These are phyloP conservation scores for Tetradesmus lagerheimii DNA, from an alignment of 139 green algal genomes.

Conservation along the genomic window DNA sequence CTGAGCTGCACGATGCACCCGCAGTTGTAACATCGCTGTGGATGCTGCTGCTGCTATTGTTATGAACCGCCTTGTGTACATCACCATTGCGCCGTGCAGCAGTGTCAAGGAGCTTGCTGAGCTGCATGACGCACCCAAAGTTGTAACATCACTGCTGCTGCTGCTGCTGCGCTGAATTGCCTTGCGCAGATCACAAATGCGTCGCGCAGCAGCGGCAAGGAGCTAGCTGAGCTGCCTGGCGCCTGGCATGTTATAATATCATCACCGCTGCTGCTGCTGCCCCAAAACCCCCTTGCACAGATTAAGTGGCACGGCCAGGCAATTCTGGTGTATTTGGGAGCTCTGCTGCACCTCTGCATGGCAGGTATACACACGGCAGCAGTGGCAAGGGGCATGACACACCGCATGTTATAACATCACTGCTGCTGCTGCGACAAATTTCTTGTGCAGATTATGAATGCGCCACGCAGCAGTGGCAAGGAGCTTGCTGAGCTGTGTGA, in stretches of 20 bases:
- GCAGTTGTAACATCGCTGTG: too few species aligned
- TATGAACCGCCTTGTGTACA: too few species aligned
- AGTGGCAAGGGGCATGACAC: slow-evolving; percentile 79
- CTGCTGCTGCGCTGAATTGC: too few species aligned
- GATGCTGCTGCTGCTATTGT: too few species aligned
- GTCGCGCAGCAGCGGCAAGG: slow-evolving; percentile 72
- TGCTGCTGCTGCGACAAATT: too few species aligned
- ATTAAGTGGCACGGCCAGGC: too few species aligned
- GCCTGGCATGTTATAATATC: too few species aligned
- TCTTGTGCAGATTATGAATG: slow-evolving; percentile 80
- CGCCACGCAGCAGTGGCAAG: slow-evolving; percentile 69
- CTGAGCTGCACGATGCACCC: slow-evolving; percentile 88
- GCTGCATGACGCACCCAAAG: slow-evolving; percentile 81
- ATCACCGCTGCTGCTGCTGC: neutral
- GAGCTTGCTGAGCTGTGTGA: slow-evolving; percentile 88
- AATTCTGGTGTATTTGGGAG: too few species aligned
- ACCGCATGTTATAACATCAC: too few species aligned
- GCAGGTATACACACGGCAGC: slow-evolving; percentile 70
- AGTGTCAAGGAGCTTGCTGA: slow-evolving; percentile 85
- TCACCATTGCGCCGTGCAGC: slow-evolving; percentile 73
- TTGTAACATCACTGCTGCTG: too few species aligned
- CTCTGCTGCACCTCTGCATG: too few species aligned
- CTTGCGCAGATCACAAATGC: slow-evolving; percentile 80
- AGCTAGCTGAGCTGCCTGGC: slow-evolving; percentile 87
- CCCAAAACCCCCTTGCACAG: too few species aligned